phyloP scores from a whole-genome alignment of 1,139 yeast species.

The Ashbya aceris region DNA sequence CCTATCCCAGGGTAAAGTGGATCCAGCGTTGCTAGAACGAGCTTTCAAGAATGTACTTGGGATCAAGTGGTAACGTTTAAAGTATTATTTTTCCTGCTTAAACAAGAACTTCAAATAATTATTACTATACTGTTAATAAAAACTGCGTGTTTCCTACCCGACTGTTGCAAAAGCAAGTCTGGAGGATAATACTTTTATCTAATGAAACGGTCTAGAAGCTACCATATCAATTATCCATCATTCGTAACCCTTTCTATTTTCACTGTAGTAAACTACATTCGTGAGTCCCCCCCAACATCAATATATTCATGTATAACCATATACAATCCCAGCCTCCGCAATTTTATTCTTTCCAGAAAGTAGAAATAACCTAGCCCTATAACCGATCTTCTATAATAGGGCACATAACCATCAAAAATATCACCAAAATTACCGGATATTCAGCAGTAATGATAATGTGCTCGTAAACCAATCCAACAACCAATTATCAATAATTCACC shows the following conservation, averaged over 20 bases:
- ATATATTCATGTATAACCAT: not conserved
- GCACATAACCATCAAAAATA: not conserved
- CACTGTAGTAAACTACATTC: no score
- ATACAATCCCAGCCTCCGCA: not conserved
- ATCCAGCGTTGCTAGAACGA: conserved; percentile 40
- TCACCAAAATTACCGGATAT: not conserved
- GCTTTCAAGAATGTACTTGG: conserved; percentile 32
- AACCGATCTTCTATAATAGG: conserved; percentile 1
- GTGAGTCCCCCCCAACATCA: not conserved
- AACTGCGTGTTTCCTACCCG: conserved; percentile 2
- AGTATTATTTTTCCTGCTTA: not conserved
- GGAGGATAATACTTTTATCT: no score
- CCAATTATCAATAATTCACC: not conserved
- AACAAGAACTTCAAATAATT: conserved; percentile 3
- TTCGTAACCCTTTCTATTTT: no score
- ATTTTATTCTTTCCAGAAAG: not conserved
- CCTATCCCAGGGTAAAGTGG: conserved; percentile 57
- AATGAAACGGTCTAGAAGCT: no score
- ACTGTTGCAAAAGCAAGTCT: not conserved
- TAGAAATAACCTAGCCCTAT: not conserved
- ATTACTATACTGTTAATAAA: not conserved
- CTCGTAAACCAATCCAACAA: conserved; percentile 1
- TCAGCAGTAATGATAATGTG: conserved; percentile 3
- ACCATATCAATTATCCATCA: no score
- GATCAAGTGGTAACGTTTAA: conserved; percentile 12